Conservation (phyloP, 208 protist genomes). For the Leishmania guyanensis region DNA sequence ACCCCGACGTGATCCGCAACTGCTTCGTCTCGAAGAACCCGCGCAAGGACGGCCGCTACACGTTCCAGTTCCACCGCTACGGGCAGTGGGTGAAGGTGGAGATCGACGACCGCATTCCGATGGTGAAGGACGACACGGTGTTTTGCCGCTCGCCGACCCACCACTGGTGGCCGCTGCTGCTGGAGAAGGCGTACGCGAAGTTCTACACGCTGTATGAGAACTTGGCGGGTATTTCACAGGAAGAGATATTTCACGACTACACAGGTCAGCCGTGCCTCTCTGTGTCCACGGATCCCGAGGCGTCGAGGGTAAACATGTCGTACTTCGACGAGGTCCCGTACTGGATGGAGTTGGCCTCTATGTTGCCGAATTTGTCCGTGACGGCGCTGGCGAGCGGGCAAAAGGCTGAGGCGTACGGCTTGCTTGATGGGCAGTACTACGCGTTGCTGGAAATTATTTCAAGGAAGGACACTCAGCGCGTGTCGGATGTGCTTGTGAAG, state of each 20-base stretch:
- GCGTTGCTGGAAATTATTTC: constrained; percentile 46
- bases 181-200: constrained; percentile 83
- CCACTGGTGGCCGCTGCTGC: constrained; percentile 76
- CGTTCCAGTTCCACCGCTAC: constrained; percentile 69
- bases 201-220: constrained; percentile 80
- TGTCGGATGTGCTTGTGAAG: constrained; percentile 41
- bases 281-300: constrained; percentile 38
- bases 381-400: constrained; percentile 37
- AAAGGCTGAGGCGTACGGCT: constrained; percentile 33
- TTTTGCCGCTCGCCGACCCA: constrained; percentile 66
- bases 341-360: constrained; percentile 42
- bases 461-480: constrained; percentile 16
- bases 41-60: constrained; percentile 64
- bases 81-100: constrained; percentile 64
- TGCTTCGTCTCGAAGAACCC: constrained; percentile 53
- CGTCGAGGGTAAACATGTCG: constrained; percentile 40
- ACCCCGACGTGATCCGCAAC: constrained; percentile 61
- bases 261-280: constrained; percentile 56
- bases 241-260: constrained; percentile 71
- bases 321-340: constrained; percentile 48
- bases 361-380: constrained; percentile 24
- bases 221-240: constrained; percentile 52
- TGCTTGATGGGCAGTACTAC: constrained; percentile 54
- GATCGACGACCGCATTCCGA: constrained; percentile 65
- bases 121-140: constrained; percentile 52